A percentile compares a stretch with the other conserved stretches of the same genome.
These are phyloP conservation scores for Rhododendron molle DNA, from an alignment of 148 eudicot genomes.

Conservation along the genomic window DNA sequence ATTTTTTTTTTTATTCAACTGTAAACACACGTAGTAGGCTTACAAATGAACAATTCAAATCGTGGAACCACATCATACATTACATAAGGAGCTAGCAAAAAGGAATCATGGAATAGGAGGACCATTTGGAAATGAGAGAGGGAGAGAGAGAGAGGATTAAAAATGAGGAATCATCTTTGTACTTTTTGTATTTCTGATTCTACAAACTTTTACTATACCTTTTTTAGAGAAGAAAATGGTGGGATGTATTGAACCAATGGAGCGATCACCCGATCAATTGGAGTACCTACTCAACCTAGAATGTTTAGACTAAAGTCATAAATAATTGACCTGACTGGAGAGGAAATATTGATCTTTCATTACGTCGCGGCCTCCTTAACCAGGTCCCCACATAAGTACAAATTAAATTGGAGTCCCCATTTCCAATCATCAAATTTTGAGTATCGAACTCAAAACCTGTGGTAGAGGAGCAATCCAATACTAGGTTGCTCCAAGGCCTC, in stretches of 20 bases:
- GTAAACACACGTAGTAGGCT: neutral
- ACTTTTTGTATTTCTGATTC: neutral
- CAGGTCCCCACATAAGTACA: neutral
- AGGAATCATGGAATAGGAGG: neutral
- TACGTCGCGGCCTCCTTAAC: too few relatives aligned
- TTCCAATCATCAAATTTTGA: too few relatives aligned
- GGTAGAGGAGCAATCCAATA: too few relatives aligned
- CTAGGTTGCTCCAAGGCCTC: too few relatives aligned
- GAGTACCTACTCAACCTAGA: neutral
- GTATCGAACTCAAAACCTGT: too few relatives aligned
- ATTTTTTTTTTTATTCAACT: too few relatives aligned
- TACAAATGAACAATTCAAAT: neutral
- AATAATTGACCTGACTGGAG: neutral
- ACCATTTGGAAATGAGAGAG: neutral
- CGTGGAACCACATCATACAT: neutral
- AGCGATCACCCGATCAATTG: neutral
- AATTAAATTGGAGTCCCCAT: too few relatives aligned
- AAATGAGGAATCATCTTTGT: neutral
- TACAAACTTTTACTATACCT: neutral
- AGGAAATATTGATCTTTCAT: too few relatives aligned
- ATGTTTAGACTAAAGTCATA: too few relatives aligned
- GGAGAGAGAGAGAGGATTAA: neutral
- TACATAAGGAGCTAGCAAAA: neutral
- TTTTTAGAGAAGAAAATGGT: too few relatives aligned
- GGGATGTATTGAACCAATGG: too few relatives aligned